Evolutionary conservation across 768 basidiomycete genomes (phyloP).

Genomic region (Podaxis sp.): DNA sequence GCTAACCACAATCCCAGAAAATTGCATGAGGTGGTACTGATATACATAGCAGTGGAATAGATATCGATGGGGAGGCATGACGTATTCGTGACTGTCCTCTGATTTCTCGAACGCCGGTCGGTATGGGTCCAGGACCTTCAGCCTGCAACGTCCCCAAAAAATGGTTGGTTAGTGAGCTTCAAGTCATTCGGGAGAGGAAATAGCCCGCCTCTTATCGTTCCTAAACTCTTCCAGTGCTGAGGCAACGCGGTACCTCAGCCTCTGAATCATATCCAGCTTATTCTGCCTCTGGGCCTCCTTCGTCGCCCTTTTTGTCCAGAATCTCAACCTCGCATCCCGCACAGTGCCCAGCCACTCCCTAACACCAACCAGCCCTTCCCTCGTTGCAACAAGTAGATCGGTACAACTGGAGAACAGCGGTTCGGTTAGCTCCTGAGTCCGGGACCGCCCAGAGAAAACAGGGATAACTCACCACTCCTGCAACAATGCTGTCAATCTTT

Average conservation of each 20-base stretch:
- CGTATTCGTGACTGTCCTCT: slow-evolving; percentile 25
- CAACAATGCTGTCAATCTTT: slow-evolving; percentile 44
- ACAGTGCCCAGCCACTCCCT: slow-evolving; percentile 52
- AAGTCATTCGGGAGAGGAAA: not conserved
- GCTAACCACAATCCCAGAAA: slow-evolving; percentile 35
- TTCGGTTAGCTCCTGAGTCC: not conserved
- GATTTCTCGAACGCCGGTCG: slow-evolving; percentile 42
- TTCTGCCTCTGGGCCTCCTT: slow-evolving; percentile 29
- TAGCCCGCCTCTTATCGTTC: slow-evolving; percentile 47
- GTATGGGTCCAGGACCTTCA: slow-evolving; percentile 63
- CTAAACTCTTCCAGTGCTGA: slow-evolving; percentile 45
- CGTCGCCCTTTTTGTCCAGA: slow-evolving; percentile 33
- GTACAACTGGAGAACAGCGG: slow-evolving; percentile 38
- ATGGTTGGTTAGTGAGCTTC: not conserved
- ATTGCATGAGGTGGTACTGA: slow-evolving; percentile 53
- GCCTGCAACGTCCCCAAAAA: slow-evolving; percentile 25
- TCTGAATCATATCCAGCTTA: slow-evolving; percentile 30
- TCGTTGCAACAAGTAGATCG: slow-evolving; percentile 47
- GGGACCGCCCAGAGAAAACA: not conserved
- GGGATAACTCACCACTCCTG: slow-evolving; percentile 35
- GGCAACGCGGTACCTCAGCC: slow-evolving; percentile 40
- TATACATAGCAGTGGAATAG: slow-evolving; percentile 77
- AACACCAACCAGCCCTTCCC: slow-evolving; percentile 35
- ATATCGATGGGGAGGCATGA: slow-evolving; percentile 60
- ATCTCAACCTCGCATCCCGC: slow-evolving; percentile 32